Evolutionary conservation across 2,329 filamentous ascomycete genomes (phyloP).

Genomic region (Botrytis hyacinthi): DNA sequence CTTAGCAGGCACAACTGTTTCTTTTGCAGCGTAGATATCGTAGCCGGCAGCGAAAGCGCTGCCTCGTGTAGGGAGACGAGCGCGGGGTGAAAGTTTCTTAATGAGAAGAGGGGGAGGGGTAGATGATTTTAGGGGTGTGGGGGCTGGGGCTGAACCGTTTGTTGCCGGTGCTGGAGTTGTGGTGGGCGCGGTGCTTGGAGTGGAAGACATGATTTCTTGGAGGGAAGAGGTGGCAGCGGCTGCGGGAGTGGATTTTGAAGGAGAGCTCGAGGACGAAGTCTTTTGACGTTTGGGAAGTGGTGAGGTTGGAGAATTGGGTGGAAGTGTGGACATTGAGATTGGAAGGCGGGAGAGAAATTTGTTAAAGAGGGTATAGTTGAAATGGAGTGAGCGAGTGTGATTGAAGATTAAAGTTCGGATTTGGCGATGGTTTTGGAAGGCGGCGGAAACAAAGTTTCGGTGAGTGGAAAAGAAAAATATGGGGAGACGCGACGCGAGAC

Average conservation of each 20-base stretch:
- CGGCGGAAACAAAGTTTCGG: slow-evolving; percentile 7
- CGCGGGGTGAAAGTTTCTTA: slow-evolving; percentile 81
- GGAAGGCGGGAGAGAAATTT: background rate
- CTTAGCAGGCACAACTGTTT: slow-evolving; percentile 72
- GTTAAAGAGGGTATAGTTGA: background rate
- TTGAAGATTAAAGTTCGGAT: background rate
- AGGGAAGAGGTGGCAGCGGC: background rate
- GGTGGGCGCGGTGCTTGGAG: slow-evolving; percentile 5
- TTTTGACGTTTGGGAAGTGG: slow-evolving; percentile 23
- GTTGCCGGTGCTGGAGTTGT: background rate
- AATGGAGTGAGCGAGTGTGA: background rate
- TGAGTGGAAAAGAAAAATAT: slow-evolving; percentile 17
- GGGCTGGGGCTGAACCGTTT: slow-evolving; percentile 15
- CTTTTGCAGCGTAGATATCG: slow-evolving; percentile 80
- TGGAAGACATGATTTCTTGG: slow-evolving; percentile 21
- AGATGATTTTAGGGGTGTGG: slow-evolving; percentile 26
- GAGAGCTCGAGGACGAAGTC: slow-evolving; percentile 8
- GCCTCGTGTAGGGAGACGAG: slow-evolving; percentile 81
- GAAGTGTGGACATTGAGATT: slow-evolving; percentile 12
- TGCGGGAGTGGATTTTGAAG: background rate
- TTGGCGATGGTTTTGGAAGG: slow-evolving; percentile 1
- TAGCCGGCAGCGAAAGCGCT: slow-evolving; percentile 90
- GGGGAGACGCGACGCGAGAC: slow-evolving; percentile 21
- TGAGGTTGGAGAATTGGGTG: slow-evolving; percentile 2
- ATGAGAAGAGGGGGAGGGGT: slow-evolving; percentile 47